Evolutionary conservation across 2,329 filamentous ascomycete species (phyloP), one percentile per base, ranked within the genome.

Genomic region (Magnaporthiopsis incrustans): DNA sequence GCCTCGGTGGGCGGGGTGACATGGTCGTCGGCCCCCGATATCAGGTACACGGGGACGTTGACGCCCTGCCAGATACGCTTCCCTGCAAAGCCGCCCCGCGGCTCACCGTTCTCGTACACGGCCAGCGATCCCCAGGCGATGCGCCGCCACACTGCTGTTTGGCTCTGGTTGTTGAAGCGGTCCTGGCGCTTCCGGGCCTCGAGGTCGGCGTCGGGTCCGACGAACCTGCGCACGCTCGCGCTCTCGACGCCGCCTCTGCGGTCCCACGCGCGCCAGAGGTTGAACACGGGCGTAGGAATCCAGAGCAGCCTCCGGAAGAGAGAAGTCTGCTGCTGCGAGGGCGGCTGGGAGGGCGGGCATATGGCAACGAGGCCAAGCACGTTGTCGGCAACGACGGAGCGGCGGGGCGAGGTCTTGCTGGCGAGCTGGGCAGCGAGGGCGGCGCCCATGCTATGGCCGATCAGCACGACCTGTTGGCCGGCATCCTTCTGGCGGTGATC

Each of bases 371-470:
- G 73, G 0, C 91, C 92, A 60, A 87, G 77, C n/a, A 96, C 82
- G 70, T 90, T 80, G 12, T 86, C 75, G 6, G 63, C 61, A 11
- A 67, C 53, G 4, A 38, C 84, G 79, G n/a, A 91, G 70, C 1
- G 27, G 75, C 78, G 65, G 86, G 77, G 1, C 81, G 75, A 2
- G 67, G 72, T 69, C 75, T 79, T 65, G 68, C 67, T 81, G 12
- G 91, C 88, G 62, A 98, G 78, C 22, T 89, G 78, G 32, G 90
- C 88, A 7, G 89, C 86, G 26, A 97, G 78, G 3, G 90, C 90
- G 65, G 90, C 92, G 8, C 95, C 95, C 85, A 97, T 89, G 73
- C 92, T 97, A 72, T 99, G 95, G 1, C 89, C 92, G 65, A 98
- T 85, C 35, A 97, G 75, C 26, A 97, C 83, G 18, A 97, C 83